Evolutionary conservation across 345 rosid genomes (phyloP), one percentile per base, ranked within the genome.

Genomic region (Lepidium sativum): DNA sequence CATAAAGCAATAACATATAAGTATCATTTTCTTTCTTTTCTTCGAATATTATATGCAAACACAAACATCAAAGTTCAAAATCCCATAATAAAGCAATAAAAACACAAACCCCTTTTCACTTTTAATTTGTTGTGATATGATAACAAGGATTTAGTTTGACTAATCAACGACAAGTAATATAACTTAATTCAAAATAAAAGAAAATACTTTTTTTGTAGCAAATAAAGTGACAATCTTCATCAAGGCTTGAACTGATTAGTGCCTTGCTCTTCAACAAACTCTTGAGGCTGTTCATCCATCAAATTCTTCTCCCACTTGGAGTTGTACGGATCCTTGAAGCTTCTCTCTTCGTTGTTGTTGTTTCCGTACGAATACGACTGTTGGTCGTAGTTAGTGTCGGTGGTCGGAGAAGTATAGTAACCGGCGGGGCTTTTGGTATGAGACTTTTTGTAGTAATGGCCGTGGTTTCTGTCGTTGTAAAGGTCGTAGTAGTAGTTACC

Each of bases 401-500:
- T 67, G 8, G 44, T 21, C 3, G 63, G 69, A 45, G 75, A 38
- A 47, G 69, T 2, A 23, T 71, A 71, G 5, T 53, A 73, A 62
- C 73, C 68, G 44, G 72, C 60, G 17, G 71, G 73, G 54, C 58
- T 62, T 60, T 53, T 65, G 2, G 2, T 56, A 17, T 62, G 72
- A 39, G 56, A 6, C 11, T 74, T 74, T 25, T 12, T 9, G 66
- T 67, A 73, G 58, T 29, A 67, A 45, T 73, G 58, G 31, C 77
- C 73, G 58, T 75, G 65, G 72, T 67, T 76, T 23, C 25, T 60
- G 10, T 37, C 75, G 51, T 77, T 70, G 59, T 71, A 63, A 61
- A 60, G 67, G 32, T 77, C 79, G 59, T 70, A 45, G 8, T 35
- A 74, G 48, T 80, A 77, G 58, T 57, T 77, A 33, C 81, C 83